Evolutionary conservation across 371 early-diverging fungal species (phyloP), one percentile per base, ranked within the genome.

Genomic region (Mortierella sp.): DNA sequence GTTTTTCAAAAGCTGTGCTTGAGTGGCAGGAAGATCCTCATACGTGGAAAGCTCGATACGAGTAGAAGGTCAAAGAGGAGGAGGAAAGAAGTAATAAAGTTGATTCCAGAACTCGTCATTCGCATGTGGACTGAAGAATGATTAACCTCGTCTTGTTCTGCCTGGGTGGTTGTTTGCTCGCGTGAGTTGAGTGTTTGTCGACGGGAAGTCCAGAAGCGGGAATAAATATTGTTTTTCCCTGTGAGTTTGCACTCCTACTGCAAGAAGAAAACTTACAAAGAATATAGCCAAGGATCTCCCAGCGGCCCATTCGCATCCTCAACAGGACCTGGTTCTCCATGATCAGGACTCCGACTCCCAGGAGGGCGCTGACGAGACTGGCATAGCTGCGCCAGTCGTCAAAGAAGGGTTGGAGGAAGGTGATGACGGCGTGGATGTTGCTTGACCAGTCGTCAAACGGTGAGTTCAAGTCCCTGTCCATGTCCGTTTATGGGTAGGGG

Each of bases 301-400:
- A 86, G 28, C 78, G 79, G 6, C 86, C 81, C 86, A 81, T 86
- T 8, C 82, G 86, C 82, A 86, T 81, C 46, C 86, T 51, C 24
- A 86, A 59, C 28, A 86, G 61, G 21, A 86, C 80, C 46, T 86
- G 86, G 78, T 86, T 86, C 57, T 86, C 86, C 86, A 86, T 86
- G 55, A 86, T 79, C 72, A 86, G 53, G 4, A 86, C 82, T n/a
- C 86, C 86, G 51, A 86, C 69, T 26, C 86, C 86, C 72, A 86
- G 51, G 19, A 86, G 71, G 43, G 82, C 54, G 50, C 82, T 81
- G 71, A 79, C 70, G 2, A 86, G 74, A 55, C 79, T 74, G 24
- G 82, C 82, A 51, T 86, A 82, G 75, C 82, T 81, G 37, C 80
- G 76, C 86, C 86, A 86, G 82, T 86, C 86, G 50, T 82, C 82